Base-by-base conservation (phyloP, 352 stramenopile species). In the Phytopythium ostracodes region DNA sequence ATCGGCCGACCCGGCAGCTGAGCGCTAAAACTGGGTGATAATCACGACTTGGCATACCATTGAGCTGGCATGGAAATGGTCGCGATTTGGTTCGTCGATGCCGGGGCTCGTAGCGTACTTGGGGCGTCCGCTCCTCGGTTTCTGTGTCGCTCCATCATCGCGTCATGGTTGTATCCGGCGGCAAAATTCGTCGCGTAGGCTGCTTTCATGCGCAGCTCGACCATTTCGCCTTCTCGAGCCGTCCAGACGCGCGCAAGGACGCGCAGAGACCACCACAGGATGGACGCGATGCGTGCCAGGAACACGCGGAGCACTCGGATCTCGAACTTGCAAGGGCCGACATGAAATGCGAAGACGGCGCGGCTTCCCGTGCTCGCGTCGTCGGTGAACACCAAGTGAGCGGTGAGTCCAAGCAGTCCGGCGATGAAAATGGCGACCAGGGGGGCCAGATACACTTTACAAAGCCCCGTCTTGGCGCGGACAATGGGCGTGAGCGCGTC, bases 211-310 rank as follows among this genome's bases (percentile, higher is more conserved):
- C 25, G 38, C 40, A 60, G 40, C 40, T 60, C 55, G 24, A 60
- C 20, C 55, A 60, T 42, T 18, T 60, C 55, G 2, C 55, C 55
- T 4, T 60, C 55, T 18, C 42, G 24, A 2, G 40, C 55, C 36
- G 36, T 52, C 24, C 24, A 60, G 4, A 60, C 36, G 8, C 55
- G 55, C 6, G 12, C 22, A 9, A 60, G n/a, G 1, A 60, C 55
- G 24, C 55, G 55, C 15, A 60, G 38, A 2, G 55, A 60, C 55
- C 55, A 60, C 55, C 55, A 60, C 10, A 60, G 9, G 38, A 60
- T 52, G 17, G 55, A 60, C 11, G 52, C 18, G 10, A 36, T 10
- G 12, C 55, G 35, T 18, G 55, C 18, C 25, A 60, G 2, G 24
- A 52, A 60, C 15, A 53, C 25, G 0, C 55, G 38, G 8, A 60